Evolutionary conservation across 768 basidiomycete species (phyloP), one percentile per base, ranked within the genome.

Genomic region (Phaeolepiota aurea): DNA sequence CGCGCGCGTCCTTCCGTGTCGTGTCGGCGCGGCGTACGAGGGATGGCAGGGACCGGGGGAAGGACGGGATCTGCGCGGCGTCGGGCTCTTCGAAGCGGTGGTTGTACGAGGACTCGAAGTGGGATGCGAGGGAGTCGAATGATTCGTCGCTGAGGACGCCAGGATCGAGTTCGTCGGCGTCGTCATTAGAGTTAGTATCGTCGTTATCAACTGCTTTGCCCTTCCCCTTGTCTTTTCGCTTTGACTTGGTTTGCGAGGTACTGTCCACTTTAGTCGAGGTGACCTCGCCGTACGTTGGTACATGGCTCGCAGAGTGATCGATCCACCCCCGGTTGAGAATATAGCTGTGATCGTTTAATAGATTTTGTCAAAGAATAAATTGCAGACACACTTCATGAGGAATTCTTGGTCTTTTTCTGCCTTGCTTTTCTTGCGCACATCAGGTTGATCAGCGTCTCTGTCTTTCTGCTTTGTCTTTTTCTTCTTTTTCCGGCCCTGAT

Each of bases 261-360:
- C 20, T 47, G n/a, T n/a, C n/a, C 52, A n/a, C 28, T 51, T 52
- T 53, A 62, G 56, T 58, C 3, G 67, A 62, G 1, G 84, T 81
- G 16, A 96, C 68, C 57, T 97, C 91, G 25, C 75, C 62, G 56
- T 93, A 92, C 0, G 91, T 93, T 1, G 93, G 94, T 2, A 92
- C 65, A 41, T 79, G 82, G 11, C 74, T 69, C 15, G 74, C 64
- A 1, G 81, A 69, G 37, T 73, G 77, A 59, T 98, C 96, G 36
- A 99, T 80, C 96, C 96, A 99, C 1, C 94, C 96, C 20, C 96
- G 88, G 58, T 94, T 93, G 15, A 97, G 69, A 48, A 99, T 96
- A 59, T 96, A 99, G 59, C 93, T 97, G 16, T 7, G 38, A 42
- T 32, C 3, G 40, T 34, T 31, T 13, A 15, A 32, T 15, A 11